These are phyloP conservation scores for Ustilaginoidea virens DNA, from an alignment of 2,329 filamentous ascomycete genomes.

Conservation along the genomic window DNA sequence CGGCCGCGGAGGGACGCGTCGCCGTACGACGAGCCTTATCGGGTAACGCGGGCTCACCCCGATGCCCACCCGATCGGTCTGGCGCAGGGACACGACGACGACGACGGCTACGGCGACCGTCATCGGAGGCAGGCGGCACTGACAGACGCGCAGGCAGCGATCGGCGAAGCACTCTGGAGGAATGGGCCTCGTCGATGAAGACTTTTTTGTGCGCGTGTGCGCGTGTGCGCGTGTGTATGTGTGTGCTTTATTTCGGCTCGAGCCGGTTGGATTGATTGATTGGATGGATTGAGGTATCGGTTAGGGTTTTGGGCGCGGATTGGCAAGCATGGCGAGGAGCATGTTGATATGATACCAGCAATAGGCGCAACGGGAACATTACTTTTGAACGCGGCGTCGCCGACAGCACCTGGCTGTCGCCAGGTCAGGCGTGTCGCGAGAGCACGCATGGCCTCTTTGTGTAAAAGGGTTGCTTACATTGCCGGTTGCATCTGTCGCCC, in stretches of 20 bases:
- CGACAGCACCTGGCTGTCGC: too few species aligned
- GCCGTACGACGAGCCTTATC: slow-evolving; percentile 2
- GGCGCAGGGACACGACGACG: slow-evolving; percentile 3
- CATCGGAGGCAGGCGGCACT: neutral
- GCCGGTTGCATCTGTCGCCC: too few species aligned
- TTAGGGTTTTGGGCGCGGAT: too few species aligned
- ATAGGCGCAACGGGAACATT: too few species aligned
- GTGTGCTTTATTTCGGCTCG: neutral
- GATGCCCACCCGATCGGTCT: slow-evolving; percentile 1
- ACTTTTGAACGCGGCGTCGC: too few species aligned
- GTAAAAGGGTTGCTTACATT: too few species aligned
- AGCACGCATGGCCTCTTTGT: too few species aligned
- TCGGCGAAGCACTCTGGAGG: slow-evolving; percentile 8
- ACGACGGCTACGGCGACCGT: slow-evolving; percentile 1
- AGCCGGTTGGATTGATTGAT: too few species aligned
- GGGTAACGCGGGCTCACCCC: neutral
- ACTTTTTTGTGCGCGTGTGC: neutral
- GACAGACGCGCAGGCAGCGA: slow-evolving; percentile 3
- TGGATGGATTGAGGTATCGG: too few species aligned
- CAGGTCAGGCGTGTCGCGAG: too few species aligned
- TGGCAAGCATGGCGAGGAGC: neutral
- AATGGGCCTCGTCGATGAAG: slow-evolving; percentile 1
- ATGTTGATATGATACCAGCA: neutral
- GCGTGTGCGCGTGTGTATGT: neutral
- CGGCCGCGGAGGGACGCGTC: slow-evolving; percentile 3